Conservation (phyloP, 2,329 filamentous ascomycete species). For the Nigrospora osmanthi region DNA sequence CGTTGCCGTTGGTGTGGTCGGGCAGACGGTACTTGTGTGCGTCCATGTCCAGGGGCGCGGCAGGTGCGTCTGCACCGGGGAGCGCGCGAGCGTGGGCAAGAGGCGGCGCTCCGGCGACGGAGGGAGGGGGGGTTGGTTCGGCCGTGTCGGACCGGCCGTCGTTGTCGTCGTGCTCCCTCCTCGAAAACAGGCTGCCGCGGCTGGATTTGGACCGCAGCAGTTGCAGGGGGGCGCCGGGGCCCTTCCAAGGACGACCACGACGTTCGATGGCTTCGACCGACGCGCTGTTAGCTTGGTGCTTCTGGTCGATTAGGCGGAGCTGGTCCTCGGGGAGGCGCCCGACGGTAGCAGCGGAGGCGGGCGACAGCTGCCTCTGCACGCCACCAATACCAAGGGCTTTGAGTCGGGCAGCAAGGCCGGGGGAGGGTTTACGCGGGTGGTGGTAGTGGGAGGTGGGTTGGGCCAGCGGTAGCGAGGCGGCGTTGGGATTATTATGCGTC, state of each 20-base stretch:
- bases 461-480: conserved; percentile 10
- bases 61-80: conserved; percentile 14
- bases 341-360: conserved; percentile 31
- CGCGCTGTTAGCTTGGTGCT: conserved; percentile 49
- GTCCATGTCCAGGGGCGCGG: conserved; percentile 51
- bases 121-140: conserved; percentile 2
- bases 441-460: conserved; percentile 17
- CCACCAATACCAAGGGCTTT: conserved; percentile 55
- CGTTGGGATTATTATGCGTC: conserved; percentile 9
- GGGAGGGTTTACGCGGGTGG: conserved; percentile 50
- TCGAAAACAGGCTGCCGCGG: conserved; percentile 17
- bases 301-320: conserved; percentile 60
- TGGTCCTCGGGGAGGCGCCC: conserved; percentile 66
- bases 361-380: conserved; percentile 12
- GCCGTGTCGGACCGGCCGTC: conserved; percentile 1
- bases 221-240: conserved; percentile 46
- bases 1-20: conserved; percentile 61
- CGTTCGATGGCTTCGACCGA: conserved; percentile 46
- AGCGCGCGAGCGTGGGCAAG: conserved; percentile 15
- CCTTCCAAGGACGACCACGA: conserved; percentile 66
- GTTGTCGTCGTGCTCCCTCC: conserved; percentile 7
- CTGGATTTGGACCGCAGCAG: conserved; percentile 20
- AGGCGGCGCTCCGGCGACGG: too few species aligned
- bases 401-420: conserved; percentile 56
- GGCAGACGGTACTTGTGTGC: conserved; percentile 68